phyloP scores from a whole-genome alignment of 1,284 basidiomycete species.

The Mycena citricolor region DNA sequence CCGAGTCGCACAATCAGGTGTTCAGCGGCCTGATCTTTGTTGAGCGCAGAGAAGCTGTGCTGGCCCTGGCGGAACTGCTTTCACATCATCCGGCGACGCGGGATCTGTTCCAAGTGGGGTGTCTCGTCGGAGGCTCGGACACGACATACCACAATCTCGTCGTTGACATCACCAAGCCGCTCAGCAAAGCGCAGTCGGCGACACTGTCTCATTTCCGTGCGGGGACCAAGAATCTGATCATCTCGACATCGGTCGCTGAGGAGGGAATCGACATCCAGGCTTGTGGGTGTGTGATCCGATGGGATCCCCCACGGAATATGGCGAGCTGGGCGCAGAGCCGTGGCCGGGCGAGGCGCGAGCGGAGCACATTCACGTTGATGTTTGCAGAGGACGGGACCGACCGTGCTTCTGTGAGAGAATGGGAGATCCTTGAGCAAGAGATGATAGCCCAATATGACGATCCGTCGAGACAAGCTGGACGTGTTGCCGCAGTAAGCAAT shows the following conservation, averaged over 20 bases:
- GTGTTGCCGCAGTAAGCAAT: constrained; percentile 24
- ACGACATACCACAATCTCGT: constrained; percentile 54
- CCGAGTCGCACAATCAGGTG: constrained; percentile 48
- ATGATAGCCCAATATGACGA: constrained; percentile 63
- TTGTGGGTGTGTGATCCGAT: constrained; percentile 73
- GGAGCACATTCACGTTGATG: constrained; percentile 78
- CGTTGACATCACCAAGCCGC: constrained; percentile 65
- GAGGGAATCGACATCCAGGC: constrained; percentile 84
- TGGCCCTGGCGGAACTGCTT: constrained; percentile 63
- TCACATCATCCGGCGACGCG: constrained; percentile 53
- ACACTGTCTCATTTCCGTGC: constrained; percentile 64
- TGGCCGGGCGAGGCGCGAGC: constrained; percentile 68
- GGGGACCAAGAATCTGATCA: constrained; percentile 71
- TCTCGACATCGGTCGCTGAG: constrained; percentile 81
- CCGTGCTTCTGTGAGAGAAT: constrained; percentile 46
- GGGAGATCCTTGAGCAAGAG: constrained; percentile 53
- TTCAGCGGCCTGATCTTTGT: constrained; percentile 78
- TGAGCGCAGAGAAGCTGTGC: constrained; percentile 66
- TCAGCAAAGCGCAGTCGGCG: constrained; percentile 50
- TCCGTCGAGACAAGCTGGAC: constrained; percentile 38
- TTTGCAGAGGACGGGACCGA: constrained; percentile 48
- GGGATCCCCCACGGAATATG: constrained; percentile 73
- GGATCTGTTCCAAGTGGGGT: constrained; percentile 53
- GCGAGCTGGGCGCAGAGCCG: constrained; percentile 79
- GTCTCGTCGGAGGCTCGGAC: constrained; percentile 63